Conservation (phyloP, 371 early-diverging fungal species). For the Coemansia sp. region DNA sequence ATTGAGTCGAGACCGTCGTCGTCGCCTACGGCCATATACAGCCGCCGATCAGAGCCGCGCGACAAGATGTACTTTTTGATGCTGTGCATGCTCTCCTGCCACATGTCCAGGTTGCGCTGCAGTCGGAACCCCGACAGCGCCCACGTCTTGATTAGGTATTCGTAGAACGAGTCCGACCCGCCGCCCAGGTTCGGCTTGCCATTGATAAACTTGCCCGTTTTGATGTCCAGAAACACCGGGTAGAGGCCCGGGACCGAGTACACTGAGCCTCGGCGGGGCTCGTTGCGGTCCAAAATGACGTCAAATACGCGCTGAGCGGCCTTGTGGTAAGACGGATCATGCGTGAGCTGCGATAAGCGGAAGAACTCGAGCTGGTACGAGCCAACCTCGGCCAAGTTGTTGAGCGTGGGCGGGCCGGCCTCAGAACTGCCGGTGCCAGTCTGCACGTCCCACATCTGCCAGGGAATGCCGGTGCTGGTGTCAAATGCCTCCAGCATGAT, state of each 20-base stretch:
- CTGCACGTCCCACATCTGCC: conserved; percentile 52
- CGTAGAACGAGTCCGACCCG: conserved; percentile 92
- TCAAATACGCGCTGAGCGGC: conserved; percentile 51
- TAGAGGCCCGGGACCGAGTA: conserved; percentile 47
- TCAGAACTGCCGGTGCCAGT: conserved; percentile 49
- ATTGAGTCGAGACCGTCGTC: conserved; percentile 45
- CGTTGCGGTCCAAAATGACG: conserved; percentile 42
- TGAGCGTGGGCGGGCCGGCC: conserved; percentile 37
- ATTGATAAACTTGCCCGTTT: conserved; percentile 40
- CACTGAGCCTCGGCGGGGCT: conserved; percentile 31
- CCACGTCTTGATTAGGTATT: conserved; percentile 70
- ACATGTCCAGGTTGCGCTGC: conserved; percentile 48
- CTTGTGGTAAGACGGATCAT: conserved; percentile 73
- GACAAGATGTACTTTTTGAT: conserved; percentile 43
- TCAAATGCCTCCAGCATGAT: conserved; percentile 49
- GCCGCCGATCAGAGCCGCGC: conserved; percentile 39
- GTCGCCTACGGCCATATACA: conserved; percentile 48
- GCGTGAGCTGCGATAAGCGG: conserved; percentile 75
- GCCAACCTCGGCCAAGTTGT: conserved; percentile 78
- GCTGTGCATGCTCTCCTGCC: conserved; percentile 41
- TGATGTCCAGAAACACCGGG: conserved; percentile 46
- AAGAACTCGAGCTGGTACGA: conserved; percentile 91
- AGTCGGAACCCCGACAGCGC: conserved; percentile 48
- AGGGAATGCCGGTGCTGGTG: conserved; percentile 48
- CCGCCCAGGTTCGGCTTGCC: conserved; percentile 73